These are phyloP conservation scores for Mycena sanguinolenta DNA, from an alignment of 768 basidiomycete species.

Conservation along the genomic window DNA sequence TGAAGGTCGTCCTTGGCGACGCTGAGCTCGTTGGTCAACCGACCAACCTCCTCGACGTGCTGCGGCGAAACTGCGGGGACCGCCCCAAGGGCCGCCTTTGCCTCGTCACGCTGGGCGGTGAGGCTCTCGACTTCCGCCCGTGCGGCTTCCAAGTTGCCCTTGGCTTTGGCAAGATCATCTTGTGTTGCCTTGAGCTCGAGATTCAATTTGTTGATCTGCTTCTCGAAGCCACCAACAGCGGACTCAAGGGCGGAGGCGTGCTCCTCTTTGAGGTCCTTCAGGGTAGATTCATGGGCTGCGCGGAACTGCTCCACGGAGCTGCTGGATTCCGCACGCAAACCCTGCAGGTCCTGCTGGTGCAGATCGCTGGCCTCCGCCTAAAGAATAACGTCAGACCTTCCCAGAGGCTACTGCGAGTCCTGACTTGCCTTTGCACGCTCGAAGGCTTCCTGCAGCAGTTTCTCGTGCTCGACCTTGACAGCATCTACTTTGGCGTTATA, in stretches of 20 bases:
- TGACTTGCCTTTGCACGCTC: slow-evolving; percentile 79
- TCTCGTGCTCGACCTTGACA: slow-evolving; percentile 75
- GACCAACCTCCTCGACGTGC: slow-evolving; percentile 67
- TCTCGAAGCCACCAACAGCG: slow-evolving; percentile 69
- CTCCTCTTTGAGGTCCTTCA: slow-evolving; percentile 75
- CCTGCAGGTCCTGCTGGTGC: slow-evolving; percentile 80
- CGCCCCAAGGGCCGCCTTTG: slow-evolving; percentile 60
- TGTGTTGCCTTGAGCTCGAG: slow-evolving; percentile 88
- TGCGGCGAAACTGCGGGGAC: slow-evolving; percentile 56
- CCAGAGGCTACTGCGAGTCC: neutral
- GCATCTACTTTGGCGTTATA: slow-evolving; percentile 76
- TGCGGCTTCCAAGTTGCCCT: slow-evolving; percentile 66
- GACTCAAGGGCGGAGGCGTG: slow-evolving; percentile 72
- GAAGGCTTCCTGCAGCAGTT: slow-evolving; percentile 76
- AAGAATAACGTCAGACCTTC: slow-evolving; percentile 28
- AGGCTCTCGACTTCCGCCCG: slow-evolving; percentile 69
- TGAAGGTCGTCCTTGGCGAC: slow-evolving; percentile 78
- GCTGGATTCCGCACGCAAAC: slow-evolving; percentile 75
- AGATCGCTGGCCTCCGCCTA: slow-evolving; percentile 79
- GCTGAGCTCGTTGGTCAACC: slow-evolving; percentile 70
- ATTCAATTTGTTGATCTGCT: slow-evolving; percentile 70
- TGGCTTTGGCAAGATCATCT: slow-evolving; percentile 85
- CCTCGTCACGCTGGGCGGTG: slow-evolving; percentile 75
- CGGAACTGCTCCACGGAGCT: slow-evolving; percentile 79
- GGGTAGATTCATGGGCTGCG: slow-evolving; percentile 67